Evolutionary conservation across 75 land plant species (phyloP), one percentile per base, ranked within the genome.

Genomic region (Selaginella tamariscina): DNA sequence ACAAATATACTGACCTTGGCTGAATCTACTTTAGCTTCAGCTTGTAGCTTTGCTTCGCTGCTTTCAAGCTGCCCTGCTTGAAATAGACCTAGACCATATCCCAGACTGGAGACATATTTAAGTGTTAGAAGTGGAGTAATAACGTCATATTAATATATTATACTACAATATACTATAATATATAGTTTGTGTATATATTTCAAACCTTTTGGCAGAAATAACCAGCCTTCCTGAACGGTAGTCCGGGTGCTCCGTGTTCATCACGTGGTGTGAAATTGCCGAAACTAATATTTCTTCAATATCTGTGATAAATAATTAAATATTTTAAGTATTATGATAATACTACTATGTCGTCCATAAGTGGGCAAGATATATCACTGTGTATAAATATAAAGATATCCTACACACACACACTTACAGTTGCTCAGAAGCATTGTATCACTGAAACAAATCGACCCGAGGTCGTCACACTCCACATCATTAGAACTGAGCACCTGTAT

Each of bases 261-360:
- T 87, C 67, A 87, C 63, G 56, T 90, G 92, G 78, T 85, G 84
- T 11, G 96, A 88, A 56, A 90, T 72, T 33, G 91, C 91, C 24
- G 92, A 87, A 8, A 90, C 76, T 39, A 87, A 85, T 72, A 90
- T 79, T 65, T 90, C 91, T 71, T 90, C 92, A 56, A 90, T 83
- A 54, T 82, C 78, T 76, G 32, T 1, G 33, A 62, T 23, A 24
- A 39, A 5, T 15, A 39, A 39, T 5, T 5, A 39, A 5, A 39
- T 39, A n/a, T 39, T 15, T 39, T 39, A 39, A 5, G 49, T 5
- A 15, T 5, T 5, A 39, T 5, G 49, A 15, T 15, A 39, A 39
- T 5, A 15, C 5, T 5, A 39, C 49, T 39, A 5, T 39, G 5
- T 39, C 49, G 15, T n/a, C n/a, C n/a, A n/a, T n/a, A n/a, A n/a